Percentiles rank a stretch among this genome's conserved stretches.
Conservation (phyloP, 2,329 filamentous ascomycete species). For the Nemania sp. region DNA sequence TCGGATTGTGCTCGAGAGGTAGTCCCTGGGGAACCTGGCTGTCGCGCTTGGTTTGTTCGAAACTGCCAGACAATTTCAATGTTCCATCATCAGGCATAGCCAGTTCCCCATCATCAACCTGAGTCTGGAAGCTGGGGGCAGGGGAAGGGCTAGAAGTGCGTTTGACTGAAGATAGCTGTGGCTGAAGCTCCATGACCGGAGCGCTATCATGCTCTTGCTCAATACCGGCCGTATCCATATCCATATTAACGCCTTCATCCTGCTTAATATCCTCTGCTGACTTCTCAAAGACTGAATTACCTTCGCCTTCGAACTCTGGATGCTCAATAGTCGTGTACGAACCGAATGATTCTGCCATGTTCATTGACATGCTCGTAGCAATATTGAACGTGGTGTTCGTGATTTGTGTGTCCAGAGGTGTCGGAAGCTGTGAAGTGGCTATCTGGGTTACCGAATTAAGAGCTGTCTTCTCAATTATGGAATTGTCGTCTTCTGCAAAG, state of each 20-base stretch:
- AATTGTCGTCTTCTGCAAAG: background rate
- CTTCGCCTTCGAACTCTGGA: background rate
- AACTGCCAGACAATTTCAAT: constrained; percentile 14
- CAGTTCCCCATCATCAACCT: constrained; percentile 26
- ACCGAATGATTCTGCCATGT: constrained; percentile 23
- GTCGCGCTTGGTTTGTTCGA: constrained; percentile 12
- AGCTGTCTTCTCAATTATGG: constrained; percentile 16
- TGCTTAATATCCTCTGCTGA: background rate
- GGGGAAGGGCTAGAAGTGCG: constrained; percentile 24
- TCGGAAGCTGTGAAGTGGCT: constrained; percentile 31
- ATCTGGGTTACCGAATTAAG: constrained; percentile 10
- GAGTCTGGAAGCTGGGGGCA: constrained; percentile 30
- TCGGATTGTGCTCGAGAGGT: background rate
- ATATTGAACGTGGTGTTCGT: constrained; percentile 13
- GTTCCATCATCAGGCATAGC: constrained; percentile 16
- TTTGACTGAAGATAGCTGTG: background rate
- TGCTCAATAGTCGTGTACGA: constrained; percentile 11
- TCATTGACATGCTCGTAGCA: constrained; percentile 11
- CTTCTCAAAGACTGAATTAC: background rate
- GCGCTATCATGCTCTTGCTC: background rate
- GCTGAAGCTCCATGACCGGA: background rate
- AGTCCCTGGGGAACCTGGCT: background rate
- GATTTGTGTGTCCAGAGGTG: constrained; percentile 33
- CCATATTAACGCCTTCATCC: background rate
- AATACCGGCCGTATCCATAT: background rate